Evolutionary conservation across 164 flowering plant species (phyloP).

Genomic region (Liriodendron chinense): DNA sequence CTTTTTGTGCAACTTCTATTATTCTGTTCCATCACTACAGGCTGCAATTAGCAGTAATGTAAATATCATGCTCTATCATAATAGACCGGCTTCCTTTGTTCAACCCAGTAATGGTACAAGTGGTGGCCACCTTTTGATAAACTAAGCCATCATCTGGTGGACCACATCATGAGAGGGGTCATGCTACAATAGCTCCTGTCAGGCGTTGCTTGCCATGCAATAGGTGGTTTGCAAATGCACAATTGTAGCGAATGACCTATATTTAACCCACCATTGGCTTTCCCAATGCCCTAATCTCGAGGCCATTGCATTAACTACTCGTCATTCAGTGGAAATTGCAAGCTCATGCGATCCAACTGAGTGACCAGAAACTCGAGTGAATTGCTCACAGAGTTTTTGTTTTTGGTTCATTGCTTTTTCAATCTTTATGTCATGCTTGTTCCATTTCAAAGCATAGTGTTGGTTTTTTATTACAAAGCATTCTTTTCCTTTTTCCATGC

Average conservation of each 20-base stretch:
- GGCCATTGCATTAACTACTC: too few relatives aligned
- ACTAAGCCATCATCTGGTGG: background rate
- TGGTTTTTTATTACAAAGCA: background rate
- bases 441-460: too few relatives aligned
- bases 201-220: background rate
- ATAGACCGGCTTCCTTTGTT: background rate
- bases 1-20: background rate
- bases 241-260: too few relatives aligned
- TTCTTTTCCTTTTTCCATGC: conserved; percentile 19
- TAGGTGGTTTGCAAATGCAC: background rate
- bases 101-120: background rate
- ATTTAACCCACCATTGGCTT: too few relatives aligned
- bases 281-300: too few relatives aligned
- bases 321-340: too few relatives aligned
- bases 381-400: too few relatives aligned
- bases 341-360: too few relatives aligned
- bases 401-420: too few relatives aligned
- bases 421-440: too few relatives aligned
- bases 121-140: background rate
- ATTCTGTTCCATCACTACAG: background rate
- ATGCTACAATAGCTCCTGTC: background rate
- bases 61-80: background rate
- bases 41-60: background rate
- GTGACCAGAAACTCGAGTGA: too few relatives aligned
- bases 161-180: background rate